These are phyloP conservation scores for Senecio squalidus DNA, from an alignment of 140 eudicot species.

Conservation along the genomic window DNA sequence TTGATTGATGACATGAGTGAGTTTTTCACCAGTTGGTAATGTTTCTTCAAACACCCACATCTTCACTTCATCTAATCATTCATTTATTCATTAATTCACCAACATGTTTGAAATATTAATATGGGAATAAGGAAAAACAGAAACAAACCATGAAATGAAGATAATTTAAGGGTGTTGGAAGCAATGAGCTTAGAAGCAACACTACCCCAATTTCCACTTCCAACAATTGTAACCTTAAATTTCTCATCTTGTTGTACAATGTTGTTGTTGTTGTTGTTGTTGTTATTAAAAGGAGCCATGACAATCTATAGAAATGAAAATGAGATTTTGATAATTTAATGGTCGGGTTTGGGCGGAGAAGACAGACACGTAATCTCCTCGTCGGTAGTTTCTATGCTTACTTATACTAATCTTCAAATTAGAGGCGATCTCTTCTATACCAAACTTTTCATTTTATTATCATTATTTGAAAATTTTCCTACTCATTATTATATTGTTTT, in stretches of 20 bases:
- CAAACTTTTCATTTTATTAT: conserved; percentile 22
- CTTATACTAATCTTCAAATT: conserved; percentile 6
- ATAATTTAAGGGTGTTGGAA: conserved; percentile 66
- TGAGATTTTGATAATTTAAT: conserved; percentile 14
- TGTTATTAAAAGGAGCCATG: conserved; percentile 33
- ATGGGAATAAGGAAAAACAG: too few relatives aligned
- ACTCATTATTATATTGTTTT: not conserved
- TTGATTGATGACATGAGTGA: conserved; percentile 71
- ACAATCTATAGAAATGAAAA: conserved; percentile 6
- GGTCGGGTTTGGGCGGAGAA: conserved; percentile 52
- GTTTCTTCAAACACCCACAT: conserved; percentile 98
- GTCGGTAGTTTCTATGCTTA: conserved; percentile 50
- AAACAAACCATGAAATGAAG: conserved; percentile 68
- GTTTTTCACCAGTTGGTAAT: conserved; percentile 80
- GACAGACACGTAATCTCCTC: conserved; percentile 24
- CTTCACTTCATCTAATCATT: conserved; percentile 74
- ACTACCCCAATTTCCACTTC: conserved; percentile 99
- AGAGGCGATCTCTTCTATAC: conserved; percentile 53
- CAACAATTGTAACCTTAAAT: conserved; percentile 75
- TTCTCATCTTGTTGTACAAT: conserved; percentile 22
- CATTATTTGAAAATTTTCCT: not conserved
- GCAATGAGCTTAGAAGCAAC: conserved; percentile 98
- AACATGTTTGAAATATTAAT: too few relatives aligned
- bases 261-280: not conserved
- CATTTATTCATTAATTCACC: too few relatives aligned